Evolutionary conservation across 2,329 filamentous ascomycete species (phyloP).

Genomic region (Basipetospora chlamydospora): DNA sequence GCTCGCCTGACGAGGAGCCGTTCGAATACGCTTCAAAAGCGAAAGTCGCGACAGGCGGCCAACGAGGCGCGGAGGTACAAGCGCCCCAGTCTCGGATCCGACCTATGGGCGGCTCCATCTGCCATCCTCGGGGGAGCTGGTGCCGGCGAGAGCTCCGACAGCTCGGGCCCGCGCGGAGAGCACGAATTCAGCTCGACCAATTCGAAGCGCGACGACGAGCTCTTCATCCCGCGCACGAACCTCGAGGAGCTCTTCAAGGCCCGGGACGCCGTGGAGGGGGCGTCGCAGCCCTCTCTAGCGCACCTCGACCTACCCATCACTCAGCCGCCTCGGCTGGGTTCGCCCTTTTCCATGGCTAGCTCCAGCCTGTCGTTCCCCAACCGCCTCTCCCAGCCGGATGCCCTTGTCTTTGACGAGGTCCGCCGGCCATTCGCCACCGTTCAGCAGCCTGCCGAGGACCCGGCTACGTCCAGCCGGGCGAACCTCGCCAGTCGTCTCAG

Average conservation of each 20-base stretch:
- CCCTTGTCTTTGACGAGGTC: constrained; percentile 28
- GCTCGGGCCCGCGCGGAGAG: constrained; percentile 10
- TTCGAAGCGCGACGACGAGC: constrained; percentile 19
- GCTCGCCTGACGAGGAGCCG: constrained; percentile 34
- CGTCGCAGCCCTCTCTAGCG: constrained; percentile 9
- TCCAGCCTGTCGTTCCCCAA: constrained; percentile 48
- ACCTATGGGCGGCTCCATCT: constrained; percentile 35
- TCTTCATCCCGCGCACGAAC: constrained; percentile 27
- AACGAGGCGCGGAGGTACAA: constrained; percentile 33
- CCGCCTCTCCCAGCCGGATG: constrained; percentile 31
- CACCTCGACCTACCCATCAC: constrained; percentile 15
- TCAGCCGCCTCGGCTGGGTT: constrained; percentile 38
- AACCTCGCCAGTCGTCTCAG: constrained; percentile 37
- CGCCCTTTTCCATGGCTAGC: constrained; percentile 37
- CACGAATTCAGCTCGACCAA: constrained; percentile 20
- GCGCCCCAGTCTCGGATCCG: constrained; percentile 38
- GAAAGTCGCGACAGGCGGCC: constrained; percentile 30
- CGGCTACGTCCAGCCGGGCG: constrained; percentile 20
- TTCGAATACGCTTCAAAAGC: constrained; percentile 36
- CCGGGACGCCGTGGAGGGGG: constrained; percentile 8
- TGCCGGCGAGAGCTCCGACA: constrained; percentile 11
- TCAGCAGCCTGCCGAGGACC: constrained; percentile 28
- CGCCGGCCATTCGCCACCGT: constrained; percentile 43
- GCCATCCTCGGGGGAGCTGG: constrained; percentile 8
- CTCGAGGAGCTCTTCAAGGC: constrained; percentile 23